Evolutionary conservation across 139 green algal genomes (phyloP).

Genomic region (Closterium sp.): DNA sequence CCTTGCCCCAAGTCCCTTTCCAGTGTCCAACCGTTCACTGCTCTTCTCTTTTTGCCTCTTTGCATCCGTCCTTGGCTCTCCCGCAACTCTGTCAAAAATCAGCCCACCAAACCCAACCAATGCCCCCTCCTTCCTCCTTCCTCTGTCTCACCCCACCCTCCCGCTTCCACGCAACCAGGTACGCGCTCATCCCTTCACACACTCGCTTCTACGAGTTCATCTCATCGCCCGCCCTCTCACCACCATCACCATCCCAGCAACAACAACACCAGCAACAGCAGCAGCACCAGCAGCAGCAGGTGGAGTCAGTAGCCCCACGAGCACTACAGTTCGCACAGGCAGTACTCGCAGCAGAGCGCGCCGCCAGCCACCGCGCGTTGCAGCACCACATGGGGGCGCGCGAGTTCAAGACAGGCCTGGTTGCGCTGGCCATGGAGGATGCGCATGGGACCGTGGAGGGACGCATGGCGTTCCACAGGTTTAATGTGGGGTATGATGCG

Average conservation of each 20-base stretch:
- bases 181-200: neutral
- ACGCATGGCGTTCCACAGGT: neutral
- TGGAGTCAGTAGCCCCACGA: neutral
- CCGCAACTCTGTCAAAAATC: neutral
- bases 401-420: neutral
- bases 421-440: neutral
- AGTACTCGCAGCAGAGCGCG: neutral
- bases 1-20: neutral
- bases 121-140: neutral
- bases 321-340: neutral
- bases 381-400: neutral
- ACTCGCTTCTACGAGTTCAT: neutral
- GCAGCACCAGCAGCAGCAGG: neutral
- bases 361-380: neutral
- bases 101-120: neutral
- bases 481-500: neutral
- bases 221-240: too few species aligned
- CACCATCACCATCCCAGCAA: too few species aligned
- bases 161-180: neutral
- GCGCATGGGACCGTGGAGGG: neutral
- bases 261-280: neutral
- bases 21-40: neutral
- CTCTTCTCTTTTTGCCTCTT: neutral
- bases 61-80: neutral
- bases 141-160: neutral